A percentile compares a stretch with the other conserved stretches of the same genome.
phyloP scores from a whole-genome alignment of 148 eudicot species.

The Cornus controversa region DNA sequence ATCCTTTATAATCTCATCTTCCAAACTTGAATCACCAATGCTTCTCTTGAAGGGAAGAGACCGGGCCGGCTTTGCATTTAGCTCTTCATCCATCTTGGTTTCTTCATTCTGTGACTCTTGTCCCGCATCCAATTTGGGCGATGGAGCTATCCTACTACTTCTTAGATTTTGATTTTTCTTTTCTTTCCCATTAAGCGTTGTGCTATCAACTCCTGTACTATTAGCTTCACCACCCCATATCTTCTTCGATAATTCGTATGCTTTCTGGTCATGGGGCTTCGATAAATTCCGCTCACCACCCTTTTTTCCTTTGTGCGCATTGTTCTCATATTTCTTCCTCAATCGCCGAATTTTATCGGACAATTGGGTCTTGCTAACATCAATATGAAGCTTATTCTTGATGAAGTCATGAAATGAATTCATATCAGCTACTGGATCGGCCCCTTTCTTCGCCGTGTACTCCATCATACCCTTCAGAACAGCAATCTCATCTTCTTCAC shows the following conservation, averaged over 20 bases:
- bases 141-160: neutral
- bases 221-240: slow-evolving; percentile 39
- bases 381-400: slow-evolving; percentile 31
- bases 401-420: slow-evolving; percentile 43
- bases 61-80: neutral
- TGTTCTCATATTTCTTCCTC: slow-evolving; percentile 51
- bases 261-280: slow-evolving; percentile 44
- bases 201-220: neutral
- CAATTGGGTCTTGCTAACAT: slow-evolving; percentile 39
- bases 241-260: slow-evolving; percentile 40
- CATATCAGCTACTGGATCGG: slow-evolving; percentile 30
- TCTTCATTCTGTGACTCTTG: slow-evolving; percentile 10
- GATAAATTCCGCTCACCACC: slow-evolving; percentile 35
- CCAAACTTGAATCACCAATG: slow-evolving; percentile 9
- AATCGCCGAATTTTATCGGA: slow-evolving; percentile 44
- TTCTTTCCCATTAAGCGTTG: slow-evolving; percentile 17
- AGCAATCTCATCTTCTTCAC: slow-evolving; percentile 49
- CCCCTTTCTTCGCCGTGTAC: slow-evolving; percentile 22
- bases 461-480: slow-evolving; percentile 51
- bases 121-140: neutral
- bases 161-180: neutral
- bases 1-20: slow-evolving; percentile 16
- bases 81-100: slow-evolving; percentile 10
- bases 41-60: neutral
- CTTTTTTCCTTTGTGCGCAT: slow-evolving; percentile 17